phyloP scores from a whole-genome alignment of 2,329 filamentous ascomycete genomes.

The Fusarium bactridioides region DNA sequence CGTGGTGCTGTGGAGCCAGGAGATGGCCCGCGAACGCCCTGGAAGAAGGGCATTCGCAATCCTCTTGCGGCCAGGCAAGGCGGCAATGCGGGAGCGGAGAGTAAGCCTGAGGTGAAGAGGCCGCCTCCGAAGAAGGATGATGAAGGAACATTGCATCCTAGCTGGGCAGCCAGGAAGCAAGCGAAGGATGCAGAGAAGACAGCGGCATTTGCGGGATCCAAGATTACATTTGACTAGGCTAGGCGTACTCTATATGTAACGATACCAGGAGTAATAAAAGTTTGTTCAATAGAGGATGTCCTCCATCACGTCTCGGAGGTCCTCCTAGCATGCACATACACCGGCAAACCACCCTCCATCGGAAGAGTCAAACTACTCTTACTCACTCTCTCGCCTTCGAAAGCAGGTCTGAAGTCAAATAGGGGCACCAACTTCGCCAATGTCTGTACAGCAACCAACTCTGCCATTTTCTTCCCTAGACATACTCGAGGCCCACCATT shows the following conservation, averaged over 20 bases:
- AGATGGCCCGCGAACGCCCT: conserved; percentile 53
- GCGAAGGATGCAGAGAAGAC: conserved; percentile 64
- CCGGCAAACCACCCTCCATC: conserved; percentile 67
- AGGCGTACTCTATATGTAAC: conserved; percentile 23
- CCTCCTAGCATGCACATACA: conserved; percentile 23
- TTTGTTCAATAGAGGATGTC: neutral
- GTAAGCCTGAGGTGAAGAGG: conserved; percentile 20
- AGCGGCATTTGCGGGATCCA: conserved; percentile 62
- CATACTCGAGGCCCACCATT: conserved; percentile 69
- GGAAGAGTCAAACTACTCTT: conserved; percentile 70
- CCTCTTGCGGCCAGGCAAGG: conserved; percentile 39
- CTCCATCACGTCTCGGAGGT: neutral
- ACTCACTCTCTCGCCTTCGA: conserved; percentile 59
- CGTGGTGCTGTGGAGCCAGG: conserved; percentile 61
- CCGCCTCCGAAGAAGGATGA: conserved; percentile 53
- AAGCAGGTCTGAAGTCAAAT: conserved; percentile 60
- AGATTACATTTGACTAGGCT: conserved; percentile 66
- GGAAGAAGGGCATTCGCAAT: conserved; percentile 61
- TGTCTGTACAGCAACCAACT: conserved; percentile 64
- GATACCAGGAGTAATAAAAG: conserved; percentile 36
- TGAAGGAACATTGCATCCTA: conserved; percentile 66
- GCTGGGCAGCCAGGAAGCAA: conserved; percentile 70
- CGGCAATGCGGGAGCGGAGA: neutral
- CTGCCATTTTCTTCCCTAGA: conserved; percentile 71
- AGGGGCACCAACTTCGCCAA: conserved; percentile 57